A percentile compares a stretch with the other conserved stretches of the same genome.
phyloP scores from a whole-genome alignment of 2,329 filamentous ascomycete genomes.

The Cladophialophora chaetospira region DNA sequence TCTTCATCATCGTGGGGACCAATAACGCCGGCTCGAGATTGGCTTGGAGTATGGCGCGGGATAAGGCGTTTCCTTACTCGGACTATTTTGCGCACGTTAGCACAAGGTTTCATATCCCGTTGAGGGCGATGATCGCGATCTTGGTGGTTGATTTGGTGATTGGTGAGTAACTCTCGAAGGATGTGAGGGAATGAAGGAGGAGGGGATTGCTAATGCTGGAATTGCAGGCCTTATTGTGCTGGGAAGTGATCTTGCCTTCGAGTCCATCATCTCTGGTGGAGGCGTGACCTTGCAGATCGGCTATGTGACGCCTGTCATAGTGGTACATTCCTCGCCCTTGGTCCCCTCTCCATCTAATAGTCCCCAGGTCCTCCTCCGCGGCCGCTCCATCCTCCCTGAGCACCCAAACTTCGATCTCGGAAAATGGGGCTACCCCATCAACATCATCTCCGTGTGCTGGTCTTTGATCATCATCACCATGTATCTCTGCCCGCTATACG shows the following conservation, averaged over 20 bases:
- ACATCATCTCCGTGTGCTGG: constrained; percentile 28
- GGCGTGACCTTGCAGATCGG: constrained; percentile 26
- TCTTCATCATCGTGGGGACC: constrained; percentile 28
- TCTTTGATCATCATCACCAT: constrained; percentile 25
- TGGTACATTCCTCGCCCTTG: constrained; percentile 8
- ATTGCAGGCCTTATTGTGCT: constrained; percentile 25
- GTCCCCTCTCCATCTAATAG: not conserved
- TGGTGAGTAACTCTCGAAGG: constrained; percentile 13
- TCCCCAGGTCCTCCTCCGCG: constrained; percentile 21
- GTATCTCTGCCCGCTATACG: constrained; percentile 27
- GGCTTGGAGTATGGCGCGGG: constrained; percentile 48
- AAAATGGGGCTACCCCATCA: constrained; percentile 24
- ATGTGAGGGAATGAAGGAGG: too few relatives aligned
- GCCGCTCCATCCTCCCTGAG: constrained; percentile 25
- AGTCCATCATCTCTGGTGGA: constrained; percentile 28
- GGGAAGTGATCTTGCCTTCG: constrained; percentile 26
- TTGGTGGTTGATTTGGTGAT: constrained; percentile 25
- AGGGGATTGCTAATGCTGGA: not conserved
- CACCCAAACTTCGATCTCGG: constrained; percentile 28
- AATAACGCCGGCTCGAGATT: constrained; percentile 26
- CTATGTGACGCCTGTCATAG: constrained; percentile 26
- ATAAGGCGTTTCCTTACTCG: constrained; percentile 62
- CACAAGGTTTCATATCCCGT: constrained; percentile 58
- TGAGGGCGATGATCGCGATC: constrained; percentile 38
- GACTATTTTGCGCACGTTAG: constrained; percentile 57